A percentile compares a stretch with the other conserved stretches of the same genome.
Conservation (phyloP, 306 rosid genomes). For the Gastrolobium bilobum region DNA sequence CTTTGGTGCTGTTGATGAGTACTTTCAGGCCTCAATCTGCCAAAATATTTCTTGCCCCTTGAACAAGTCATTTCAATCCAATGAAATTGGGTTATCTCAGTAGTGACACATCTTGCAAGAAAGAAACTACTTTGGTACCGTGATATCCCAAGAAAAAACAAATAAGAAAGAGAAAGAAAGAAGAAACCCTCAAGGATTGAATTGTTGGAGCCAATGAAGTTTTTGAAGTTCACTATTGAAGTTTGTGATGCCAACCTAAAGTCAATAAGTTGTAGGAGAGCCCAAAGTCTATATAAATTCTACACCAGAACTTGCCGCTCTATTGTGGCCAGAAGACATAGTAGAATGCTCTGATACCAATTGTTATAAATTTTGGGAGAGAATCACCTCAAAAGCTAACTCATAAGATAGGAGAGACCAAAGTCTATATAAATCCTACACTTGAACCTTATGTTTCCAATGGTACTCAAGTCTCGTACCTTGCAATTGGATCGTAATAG, state of each 20-base stretch:
- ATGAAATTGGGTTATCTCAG: conserved; percentile 15
- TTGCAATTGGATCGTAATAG: no score
- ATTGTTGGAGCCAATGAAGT: conserved; percentile 13
- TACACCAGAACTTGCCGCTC: no score
- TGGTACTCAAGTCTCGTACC: no score
- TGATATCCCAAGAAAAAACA: conserved; percentile 21
- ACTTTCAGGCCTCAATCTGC: conserved; percentile 27
- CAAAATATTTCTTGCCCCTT: conserved; percentile 34
- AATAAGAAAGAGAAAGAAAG: conserved; percentile 19
- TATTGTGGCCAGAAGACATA: no score
- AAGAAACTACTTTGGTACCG: conserved; percentile 3
- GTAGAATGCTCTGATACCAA: no score
- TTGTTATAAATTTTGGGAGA: no score
- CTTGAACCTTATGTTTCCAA: no score
- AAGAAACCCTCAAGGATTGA: conserved; percentile 3
- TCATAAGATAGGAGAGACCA: no score
- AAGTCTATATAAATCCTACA: no score
- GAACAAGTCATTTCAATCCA: conserved; percentile 30
- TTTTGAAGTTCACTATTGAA: conserved; percentile 28
- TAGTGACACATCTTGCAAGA: conserved; percentile 19
- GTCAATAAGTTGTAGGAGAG: not conserved
- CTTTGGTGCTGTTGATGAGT: conserved; percentile 4
- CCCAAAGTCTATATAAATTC: no score
- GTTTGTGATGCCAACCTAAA: conserved; percentile 21
- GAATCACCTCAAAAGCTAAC: no score